These are phyloP conservation scores for Nitzschia inconspicua DNA, from an alignment of 108 stramenopile species.

Conservation along the genomic window DNA sequence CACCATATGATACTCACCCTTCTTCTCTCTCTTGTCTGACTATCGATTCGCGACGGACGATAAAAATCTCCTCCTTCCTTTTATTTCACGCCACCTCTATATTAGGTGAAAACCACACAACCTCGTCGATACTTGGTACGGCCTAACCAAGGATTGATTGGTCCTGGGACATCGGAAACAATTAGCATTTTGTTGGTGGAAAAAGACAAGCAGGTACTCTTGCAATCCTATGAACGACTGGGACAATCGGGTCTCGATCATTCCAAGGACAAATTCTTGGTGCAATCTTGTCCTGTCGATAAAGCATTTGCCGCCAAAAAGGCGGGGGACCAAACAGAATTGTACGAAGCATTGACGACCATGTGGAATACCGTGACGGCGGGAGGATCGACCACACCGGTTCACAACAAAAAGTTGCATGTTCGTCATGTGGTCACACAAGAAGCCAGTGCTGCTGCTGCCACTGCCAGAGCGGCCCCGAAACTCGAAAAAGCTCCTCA, in stretches of 20 bases:
- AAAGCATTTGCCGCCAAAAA: constrained; percentile 48
- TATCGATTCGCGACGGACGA: no score
- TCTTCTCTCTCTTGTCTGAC: no score
- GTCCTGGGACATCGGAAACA: constrained; percentile 66
- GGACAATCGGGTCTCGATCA: constrained; percentile 90
- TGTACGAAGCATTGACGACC: constrained; percentile 71
- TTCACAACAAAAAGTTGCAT: constrained; percentile 82
- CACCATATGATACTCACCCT: no score
- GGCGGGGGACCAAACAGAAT: constrained; percentile 36
- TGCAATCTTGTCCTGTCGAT: constrained; percentile 66
- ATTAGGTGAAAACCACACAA: constrained; percentile 89
- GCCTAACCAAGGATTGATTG: constrained; percentile 88
- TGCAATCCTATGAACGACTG: constrained; percentile 81
- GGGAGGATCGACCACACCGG: constrained; percentile 17
- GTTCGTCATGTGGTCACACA: constrained; percentile 64
- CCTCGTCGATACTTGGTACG: constrained; percentile 89
- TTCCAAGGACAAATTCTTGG: constrained; percentile 90
- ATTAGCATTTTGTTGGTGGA: constrained; percentile 85
- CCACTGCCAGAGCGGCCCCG: not conserved
- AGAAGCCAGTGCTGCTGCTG: not conserved
- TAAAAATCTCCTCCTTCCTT: no score
- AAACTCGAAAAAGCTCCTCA: constrained; percentile 29
- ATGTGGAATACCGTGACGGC: constrained; percentile 76
- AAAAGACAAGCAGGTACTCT: constrained; percentile 79
- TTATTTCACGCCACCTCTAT: not conserved